Conservation (phyloP, 371 early-diverging fungal genomes). For the Apophysomyces ossiformis region DNA sequence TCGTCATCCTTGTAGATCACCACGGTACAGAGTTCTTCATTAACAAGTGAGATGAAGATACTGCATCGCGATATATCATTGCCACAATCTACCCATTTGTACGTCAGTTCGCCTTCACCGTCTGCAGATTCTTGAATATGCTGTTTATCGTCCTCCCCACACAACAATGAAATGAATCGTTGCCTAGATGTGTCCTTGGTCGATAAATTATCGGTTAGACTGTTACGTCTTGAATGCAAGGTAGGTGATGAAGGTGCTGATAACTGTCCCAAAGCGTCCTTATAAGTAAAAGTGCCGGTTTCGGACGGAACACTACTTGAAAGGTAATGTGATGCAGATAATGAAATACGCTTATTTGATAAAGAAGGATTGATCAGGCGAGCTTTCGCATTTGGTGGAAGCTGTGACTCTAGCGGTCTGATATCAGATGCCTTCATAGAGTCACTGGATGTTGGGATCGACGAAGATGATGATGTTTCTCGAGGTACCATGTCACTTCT, state of each 20-base stretch:
- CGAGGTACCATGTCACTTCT: slow-evolving; percentile 3
- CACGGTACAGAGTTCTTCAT: slow-evolving; percentile 33
- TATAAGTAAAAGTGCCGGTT: slow-evolving; percentile 10
- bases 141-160: slow-evolving; percentile 23
- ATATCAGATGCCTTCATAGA: not conserved
- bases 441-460: not conserved
- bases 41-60: slow-evolving; percentile 24
- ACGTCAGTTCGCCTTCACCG: slow-evolving; percentile 31
- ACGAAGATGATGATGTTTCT: slow-evolving; percentile 9
- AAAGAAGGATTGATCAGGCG: slow-evolving; percentile 8
- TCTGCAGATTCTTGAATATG: slow-evolving; percentile 27
- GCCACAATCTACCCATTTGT: slow-evolving; percentile 36
- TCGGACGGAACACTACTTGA: slow-evolving; percentile 45
- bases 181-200: slow-evolving; percentile 24
- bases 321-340: slow-evolving; percentile 12
- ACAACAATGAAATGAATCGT: slow-evolving; percentile 32
- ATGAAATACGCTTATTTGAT: not conserved
- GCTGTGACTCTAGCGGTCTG: slow-evolving; percentile 1
- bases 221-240: slow-evolving; percentile 30
- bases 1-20: slow-evolving; percentile 39
- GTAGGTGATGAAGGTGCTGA: slow-evolving; percentile 42
- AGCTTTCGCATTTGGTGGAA: slow-evolving; percentile 2
- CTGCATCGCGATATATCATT: slow-evolving; percentile 27
- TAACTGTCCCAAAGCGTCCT: slow-evolving; percentile 4
- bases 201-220: slow-evolving; percentile 23